Base-by-base conservation (phyloP, 2,329 filamentous ascomycete genomes). In the Davidsoniella virescens region DNA sequence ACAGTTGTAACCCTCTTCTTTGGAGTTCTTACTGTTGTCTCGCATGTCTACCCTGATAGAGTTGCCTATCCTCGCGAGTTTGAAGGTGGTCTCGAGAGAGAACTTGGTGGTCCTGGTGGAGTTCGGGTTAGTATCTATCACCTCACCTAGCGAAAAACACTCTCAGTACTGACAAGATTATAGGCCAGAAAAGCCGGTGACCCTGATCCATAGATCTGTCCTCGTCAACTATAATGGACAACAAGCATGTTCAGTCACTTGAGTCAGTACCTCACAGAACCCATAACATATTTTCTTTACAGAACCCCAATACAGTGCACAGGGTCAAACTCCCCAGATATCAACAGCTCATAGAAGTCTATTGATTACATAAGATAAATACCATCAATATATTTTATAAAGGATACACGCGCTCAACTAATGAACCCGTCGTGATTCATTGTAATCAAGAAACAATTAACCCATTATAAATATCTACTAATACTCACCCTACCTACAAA, bases 101-200 rank as follows among this genome's bases (percentile, higher is more conserved):
- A 90, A 62, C 67, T 92, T 53, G 85, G 85, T 54, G 85, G 85
- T 8, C 64, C 76, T 25, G 75, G 75, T 59, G 80, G 80, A 52
- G 54, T 78, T 49, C 70, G 75, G 66, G 84, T 86, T 68, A 66
- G 82, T 72, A 44, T 33, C 26, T 33, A 40, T 17, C 16, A 33
- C 12, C 17, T 5, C 20, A 25, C 18, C 10, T 20, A 4, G 20
- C 23, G 44, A 18, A 29, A 10, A n/a, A 45, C 25, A 5, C 25
- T 38, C 37, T 18, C 6, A 26, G 40, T 56, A 45, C 57, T 60
- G 54, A 59, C 53, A 38, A 2, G 6, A 4, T 46, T 4, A 5
- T 45, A 68, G 76, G 75, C 76, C 57, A 71, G 75, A 61, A 69
- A 67, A 62, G 64, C 67, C 47, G 75, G 70, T 25, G 76, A 80